Conservation (phyloP, 306 rosid species). For the Arachis stenosperma region DNA sequence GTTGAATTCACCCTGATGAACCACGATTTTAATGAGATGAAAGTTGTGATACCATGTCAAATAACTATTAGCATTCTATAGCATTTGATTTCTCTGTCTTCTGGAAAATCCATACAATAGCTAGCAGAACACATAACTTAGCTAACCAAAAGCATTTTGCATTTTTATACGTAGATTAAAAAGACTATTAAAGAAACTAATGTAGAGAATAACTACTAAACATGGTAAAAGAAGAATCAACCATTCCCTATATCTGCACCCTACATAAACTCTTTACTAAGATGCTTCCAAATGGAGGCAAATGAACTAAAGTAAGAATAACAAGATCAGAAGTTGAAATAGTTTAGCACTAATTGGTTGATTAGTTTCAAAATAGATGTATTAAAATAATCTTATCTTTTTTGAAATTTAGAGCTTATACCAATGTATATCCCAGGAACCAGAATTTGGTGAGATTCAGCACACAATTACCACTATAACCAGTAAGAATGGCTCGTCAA, state of each 20-base stretch:
- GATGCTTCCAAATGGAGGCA: conserved; percentile 27
- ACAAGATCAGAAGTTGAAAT: background rate
- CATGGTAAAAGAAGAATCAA: conserved; percentile 34
- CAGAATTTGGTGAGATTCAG: conserved; percentile 99
- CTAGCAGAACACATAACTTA: background rate
- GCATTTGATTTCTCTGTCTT: conserved; percentile 32
- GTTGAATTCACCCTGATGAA: conserved; percentile 92
- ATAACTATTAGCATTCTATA: conserved; percentile 32
- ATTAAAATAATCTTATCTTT: conserved; percentile 49
- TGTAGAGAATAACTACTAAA: conserved; percentile 10
- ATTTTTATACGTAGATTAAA: conserved; percentile 31
- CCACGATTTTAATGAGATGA: conserved; percentile 24
- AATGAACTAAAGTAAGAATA: conserved; percentile 12
- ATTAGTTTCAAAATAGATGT: conserved; percentile 35
- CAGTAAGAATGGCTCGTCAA: conserved; percentile 98
- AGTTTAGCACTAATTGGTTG: conserved; percentile 19
- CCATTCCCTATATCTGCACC: conserved; percentile 17
- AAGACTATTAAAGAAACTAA: conserved; percentile 17
- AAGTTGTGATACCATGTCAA: conserved; percentile 27
- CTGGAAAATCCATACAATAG: conserved; percentile 6
- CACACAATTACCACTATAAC: conserved; percentile 99
- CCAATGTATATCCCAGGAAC: conserved; percentile 97
- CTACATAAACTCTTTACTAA: background rate
- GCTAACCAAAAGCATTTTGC: conserved; percentile 12
- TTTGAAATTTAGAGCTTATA: conserved; percentile 98